Evolutionary conservation across 2,329 filamentous ascomycete species (phyloP).

Genomic region (Ophiostoma australiae): DNA sequence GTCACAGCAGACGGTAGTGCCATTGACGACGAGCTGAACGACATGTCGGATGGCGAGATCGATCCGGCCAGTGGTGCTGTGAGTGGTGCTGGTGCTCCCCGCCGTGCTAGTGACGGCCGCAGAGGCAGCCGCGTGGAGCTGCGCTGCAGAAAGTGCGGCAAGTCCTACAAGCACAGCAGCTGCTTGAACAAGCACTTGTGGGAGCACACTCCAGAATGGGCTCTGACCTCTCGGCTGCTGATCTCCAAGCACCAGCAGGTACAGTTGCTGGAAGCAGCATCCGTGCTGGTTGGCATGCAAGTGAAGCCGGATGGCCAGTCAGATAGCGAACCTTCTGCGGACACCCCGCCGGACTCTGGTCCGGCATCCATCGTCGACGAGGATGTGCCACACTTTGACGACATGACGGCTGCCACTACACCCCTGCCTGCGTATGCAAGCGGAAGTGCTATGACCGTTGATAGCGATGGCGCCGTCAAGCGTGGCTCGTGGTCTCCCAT

Average conservation of each 20-base stretch:
- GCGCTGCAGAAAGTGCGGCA: slow-evolving; percentile 95
- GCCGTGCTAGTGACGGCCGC: slow-evolving; percentile 76
- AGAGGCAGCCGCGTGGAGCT: slow-evolving; percentile 79
- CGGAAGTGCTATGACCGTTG: slow-evolving; percentile 46
- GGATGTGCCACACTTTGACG: slow-evolving; percentile 50
- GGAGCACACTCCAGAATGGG: slow-evolving; percentile 99
- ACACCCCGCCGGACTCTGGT: slow-evolving; percentile 59
- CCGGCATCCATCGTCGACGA: slow-evolving; percentile 70
- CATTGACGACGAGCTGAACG: slow-evolving; percentile 66
- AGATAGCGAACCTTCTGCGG: slow-evolving; percentile 5
- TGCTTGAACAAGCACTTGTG: slow-evolving; percentile 99
- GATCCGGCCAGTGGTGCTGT: slow-evolving; percentile 26
- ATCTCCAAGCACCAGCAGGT: slow-evolving; percentile 99
- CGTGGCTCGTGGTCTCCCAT: slow-evolving; percentile 35
- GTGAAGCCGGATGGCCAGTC: slow-evolving; percentile 10
- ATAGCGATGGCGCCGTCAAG: slow-evolving; percentile 36
- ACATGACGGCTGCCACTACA: slow-evolving; percentile 74
- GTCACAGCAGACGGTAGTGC: slow-evolving; percentile 50
- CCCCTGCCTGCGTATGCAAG: slow-evolving; percentile 72
- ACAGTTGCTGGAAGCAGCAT: slow-evolving; percentile 91
- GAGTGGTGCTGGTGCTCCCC: slow-evolving; percentile 35
- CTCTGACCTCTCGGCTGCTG: slow-evolving; percentile 90
- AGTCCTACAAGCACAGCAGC: slow-evolving; percentile 99
- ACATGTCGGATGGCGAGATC: slow-evolving; percentile 50
- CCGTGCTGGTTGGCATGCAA: slow-evolving; percentile 92